These are phyloP conservation scores for Chaetomiaceae sp. DNA, from an alignment of 2,329 filamentous ascomycete genomes.

Conservation along the genomic window DNA sequence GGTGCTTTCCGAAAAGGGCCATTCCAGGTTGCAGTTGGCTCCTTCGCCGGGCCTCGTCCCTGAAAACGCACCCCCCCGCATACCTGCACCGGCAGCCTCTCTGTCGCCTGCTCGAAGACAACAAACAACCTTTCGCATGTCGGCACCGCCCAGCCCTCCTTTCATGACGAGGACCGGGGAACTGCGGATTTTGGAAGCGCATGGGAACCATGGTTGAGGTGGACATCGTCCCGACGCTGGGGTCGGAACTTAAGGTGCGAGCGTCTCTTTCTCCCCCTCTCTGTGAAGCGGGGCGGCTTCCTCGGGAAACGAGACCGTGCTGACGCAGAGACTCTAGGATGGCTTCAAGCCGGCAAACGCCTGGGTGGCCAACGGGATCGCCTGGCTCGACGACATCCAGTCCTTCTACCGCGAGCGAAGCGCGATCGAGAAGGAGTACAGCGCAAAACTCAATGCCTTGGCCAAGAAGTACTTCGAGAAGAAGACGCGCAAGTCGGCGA, in stretches of 20 bases:
- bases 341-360: constrained; percentile 91
- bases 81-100: neutral
- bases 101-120: constrained; percentile 2
- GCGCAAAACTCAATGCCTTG: constrained; percentile 74
- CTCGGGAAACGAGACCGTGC: constrained; percentile 1
- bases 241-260: constrained; percentile 83
- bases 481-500: constrained; percentile 84
- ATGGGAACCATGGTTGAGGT: constrained; percentile 65
- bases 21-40: constrained; percentile 5
- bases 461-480: constrained; percentile 95
- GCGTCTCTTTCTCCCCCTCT: constrained; percentile 1
- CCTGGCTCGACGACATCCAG: constrained; percentile 94
- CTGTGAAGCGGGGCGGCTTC: constrained; percentile 18
- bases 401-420: constrained; percentile 95
- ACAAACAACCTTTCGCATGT: constrained; percentile 10
- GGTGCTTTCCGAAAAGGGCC: neutral
- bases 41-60: constrained; percentile 6
- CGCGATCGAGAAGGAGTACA: constrained; percentile 94
- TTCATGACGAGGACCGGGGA: constrained; percentile 19
- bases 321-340: constrained; percentile 55
- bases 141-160: neutral
- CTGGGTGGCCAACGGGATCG: constrained; percentile 85
- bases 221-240: constrained; percentile 80
- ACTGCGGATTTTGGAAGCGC: constrained; percentile 8
- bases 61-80: constrained; percentile 1